Conservation (phyloP, 1,139 yeast species). For the Yamadazyma dendronema region DNA sequence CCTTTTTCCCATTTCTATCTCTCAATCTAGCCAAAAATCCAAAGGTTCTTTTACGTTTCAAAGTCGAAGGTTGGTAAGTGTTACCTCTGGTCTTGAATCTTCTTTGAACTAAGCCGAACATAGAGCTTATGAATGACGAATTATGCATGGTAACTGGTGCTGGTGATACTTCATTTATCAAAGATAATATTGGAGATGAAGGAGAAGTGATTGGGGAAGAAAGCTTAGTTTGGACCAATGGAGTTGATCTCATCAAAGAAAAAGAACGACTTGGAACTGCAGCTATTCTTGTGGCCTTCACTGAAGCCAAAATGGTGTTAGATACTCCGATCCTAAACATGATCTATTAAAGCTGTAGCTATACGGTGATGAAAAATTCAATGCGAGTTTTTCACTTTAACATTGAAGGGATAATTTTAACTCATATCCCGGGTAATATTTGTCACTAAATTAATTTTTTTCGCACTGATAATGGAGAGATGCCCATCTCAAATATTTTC, state of each 20-base stretch:
- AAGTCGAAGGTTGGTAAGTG: conserved; percentile 90
- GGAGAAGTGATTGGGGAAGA: conserved; percentile 1
- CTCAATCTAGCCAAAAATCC: conserved; percentile 91
- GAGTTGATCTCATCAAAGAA: conserved; percentile 8
- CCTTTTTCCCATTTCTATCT: conserved; percentile 74
- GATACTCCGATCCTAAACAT: background rate
- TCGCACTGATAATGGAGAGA: conserved; percentile 4
- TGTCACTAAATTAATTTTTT: background rate
- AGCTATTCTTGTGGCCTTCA: background rate
- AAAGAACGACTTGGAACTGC: conserved; percentile 5
- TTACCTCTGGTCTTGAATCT: conserved; percentile 91
- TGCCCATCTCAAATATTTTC: conserved; percentile 6
- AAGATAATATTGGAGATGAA: conserved; percentile 6
- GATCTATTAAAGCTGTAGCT: background rate
- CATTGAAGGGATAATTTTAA: conserved; percentile 1
- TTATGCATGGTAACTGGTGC: conserved; percentile 6
- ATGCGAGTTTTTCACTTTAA: too few relatives aligned
- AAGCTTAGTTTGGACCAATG: background rate
- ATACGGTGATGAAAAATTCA: conserved; percentile 2
- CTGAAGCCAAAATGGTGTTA: background rate
- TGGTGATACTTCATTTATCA: conserved; percentile 6
- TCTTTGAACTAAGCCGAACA: conserved; percentile 46
- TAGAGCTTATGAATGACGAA: conserved; percentile 20
- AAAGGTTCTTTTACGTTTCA: conserved; percentile 83
- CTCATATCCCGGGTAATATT: conserved; percentile 3